These are phyloP conservation scores for Daldinia eschscholtzii DNA, from an alignment of 2,329 filamentous ascomycete genomes.

Conservation along the genomic window DNA sequence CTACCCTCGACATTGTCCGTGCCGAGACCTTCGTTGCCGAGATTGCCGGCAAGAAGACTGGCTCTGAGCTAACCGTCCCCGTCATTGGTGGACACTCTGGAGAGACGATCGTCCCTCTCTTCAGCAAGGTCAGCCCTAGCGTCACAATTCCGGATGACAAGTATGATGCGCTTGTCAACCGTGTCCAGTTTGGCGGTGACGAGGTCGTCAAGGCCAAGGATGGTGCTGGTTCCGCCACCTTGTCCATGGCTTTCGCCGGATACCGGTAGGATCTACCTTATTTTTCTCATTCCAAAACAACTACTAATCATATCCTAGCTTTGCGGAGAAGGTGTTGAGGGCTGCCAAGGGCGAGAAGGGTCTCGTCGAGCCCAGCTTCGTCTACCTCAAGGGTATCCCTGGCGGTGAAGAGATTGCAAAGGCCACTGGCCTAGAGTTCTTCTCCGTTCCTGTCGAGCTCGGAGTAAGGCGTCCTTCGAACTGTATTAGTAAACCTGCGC, in stretches of 20 bases:
- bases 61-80: conserved; percentile 85
- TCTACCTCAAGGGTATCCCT: conserved; percentile 91
- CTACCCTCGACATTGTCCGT: conserved; percentile 97
- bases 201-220: conserved; percentile 97
- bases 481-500: conserved; percentile 23
- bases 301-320: conserved; percentile 64
- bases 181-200: conserved; percentile 98
- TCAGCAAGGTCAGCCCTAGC: conserved; percentile 87
- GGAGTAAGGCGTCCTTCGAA: conserved; percentile 75
- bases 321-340: conserved; percentile 93
- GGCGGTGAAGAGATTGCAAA: conserved; percentile 89
- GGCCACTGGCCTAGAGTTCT: conserved; percentile 88
- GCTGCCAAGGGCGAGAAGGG: conserved; percentile 90
- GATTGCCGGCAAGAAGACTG: conserved; percentile 84
- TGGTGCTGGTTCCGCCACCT: conserved; percentile 87
- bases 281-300: background rate
- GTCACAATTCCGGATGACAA: conserved; percentile 89
- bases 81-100: conserved; percentile 98
- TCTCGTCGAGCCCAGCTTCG: conserved; percentile 92
- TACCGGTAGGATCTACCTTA: conserved; percentile 74
- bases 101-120: conserved; percentile 96
- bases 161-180: conserved; percentile 90
- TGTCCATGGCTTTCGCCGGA: conserved; percentile 96
- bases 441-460: conserved; percentile 95
- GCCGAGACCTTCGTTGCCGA: conserved; percentile 96